Evolutionary conservation across 306 rosid species (phyloP), one percentile per base, ranked within the genome.

Genomic region (Styphnolobium japonicum): DNA sequence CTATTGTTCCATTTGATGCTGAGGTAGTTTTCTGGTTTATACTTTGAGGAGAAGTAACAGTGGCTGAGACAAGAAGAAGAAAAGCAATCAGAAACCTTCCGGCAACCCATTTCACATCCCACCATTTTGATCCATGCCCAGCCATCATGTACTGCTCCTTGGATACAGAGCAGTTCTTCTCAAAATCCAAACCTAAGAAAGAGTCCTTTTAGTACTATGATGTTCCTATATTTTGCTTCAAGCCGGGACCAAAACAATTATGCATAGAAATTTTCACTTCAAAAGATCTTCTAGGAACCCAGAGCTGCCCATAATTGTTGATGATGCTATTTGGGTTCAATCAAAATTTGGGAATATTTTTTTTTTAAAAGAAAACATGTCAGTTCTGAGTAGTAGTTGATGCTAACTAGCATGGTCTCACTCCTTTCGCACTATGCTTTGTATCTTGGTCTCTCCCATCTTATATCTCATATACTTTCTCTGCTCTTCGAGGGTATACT

Each of bases 81-180:
- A 81, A 82, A 80, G 72, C 79, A 70, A 83, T 33, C 71, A 90
- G 21, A 75, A 80, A 58, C 69, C 88, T 63, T 61, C 46, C 85
- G 43, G 63, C 70, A 33, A 29, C 71, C 74, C 88, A 82, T 39
- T 83, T 86, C 82, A 83, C 53, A 21, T 72, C 81, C 81, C 81
- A 51, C 83, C 85, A 56, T 71, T 78, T 82, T 34, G 67, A 66
- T 51, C 77, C 85, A 55, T 43, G 61, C 79, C 52, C 4, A 66
- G 22, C 64, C 82, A 33, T 71, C 67, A 18, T 62, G 51, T 61
- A 67, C 45, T 15, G 16, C 19, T 21, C 39, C 23, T n/a, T 33
- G n/a, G 39, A 61, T 52, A n/a, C 39, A 68, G 31, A 48, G 65
- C 10, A 45, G 43, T 29, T 71, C 57, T 60, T 18, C 23, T 6